Conservation (phyloP, 192 early-diverging fungal genomes). For the Coemansia asiatica region DNA sequence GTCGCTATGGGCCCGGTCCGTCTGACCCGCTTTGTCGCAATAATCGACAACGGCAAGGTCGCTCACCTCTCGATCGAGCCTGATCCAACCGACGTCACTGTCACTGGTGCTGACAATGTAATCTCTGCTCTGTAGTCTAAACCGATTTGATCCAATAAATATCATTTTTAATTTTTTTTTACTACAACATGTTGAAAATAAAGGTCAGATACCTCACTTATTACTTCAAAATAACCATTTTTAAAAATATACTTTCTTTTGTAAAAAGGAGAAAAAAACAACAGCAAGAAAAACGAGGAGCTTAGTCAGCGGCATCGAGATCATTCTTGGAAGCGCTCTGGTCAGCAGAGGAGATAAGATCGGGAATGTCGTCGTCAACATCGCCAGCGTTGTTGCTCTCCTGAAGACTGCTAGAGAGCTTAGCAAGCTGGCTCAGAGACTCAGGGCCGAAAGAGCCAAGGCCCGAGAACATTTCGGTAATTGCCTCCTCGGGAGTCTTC, state of each 20-base stretch:
- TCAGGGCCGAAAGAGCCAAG: constrained; percentile 79
- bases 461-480: constrained; percentile 48
- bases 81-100: constrained; percentile 53
- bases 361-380: constrained; percentile 93
- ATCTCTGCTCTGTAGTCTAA: constrained; percentile 57
- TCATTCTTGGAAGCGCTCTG: constrained; percentile 59
- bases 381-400: constrained; percentile 57
- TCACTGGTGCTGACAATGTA: constrained; percentile 57
- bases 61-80: constrained; percentile 65
- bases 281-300: neutral
- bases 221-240: too few relatives aligned
- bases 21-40: constrained; percentile 67
- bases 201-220: too few relatives aligned
- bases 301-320: constrained; percentile 41
- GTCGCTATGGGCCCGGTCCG: constrained; percentile 63
- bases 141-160: neutral
- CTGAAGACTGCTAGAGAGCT: constrained; percentile 86
- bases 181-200: neutral
- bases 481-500: constrained; percentile 48
- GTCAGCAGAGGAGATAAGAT: constrained; percentile 79
- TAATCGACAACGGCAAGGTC: constrained; percentile 69
- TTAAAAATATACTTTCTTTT: neutral
- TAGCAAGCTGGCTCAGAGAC: constrained; percentile 82
- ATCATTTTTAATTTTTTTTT: neutral
- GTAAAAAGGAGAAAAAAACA: neutral